A percentile compares a stretch with the other conserved stretches of the same genome.
These are phyloP conservation scores for Backusella luteola DNA, from an alignment of 192 early-diverging fungal genomes.

Conservation along the genomic window DNA sequence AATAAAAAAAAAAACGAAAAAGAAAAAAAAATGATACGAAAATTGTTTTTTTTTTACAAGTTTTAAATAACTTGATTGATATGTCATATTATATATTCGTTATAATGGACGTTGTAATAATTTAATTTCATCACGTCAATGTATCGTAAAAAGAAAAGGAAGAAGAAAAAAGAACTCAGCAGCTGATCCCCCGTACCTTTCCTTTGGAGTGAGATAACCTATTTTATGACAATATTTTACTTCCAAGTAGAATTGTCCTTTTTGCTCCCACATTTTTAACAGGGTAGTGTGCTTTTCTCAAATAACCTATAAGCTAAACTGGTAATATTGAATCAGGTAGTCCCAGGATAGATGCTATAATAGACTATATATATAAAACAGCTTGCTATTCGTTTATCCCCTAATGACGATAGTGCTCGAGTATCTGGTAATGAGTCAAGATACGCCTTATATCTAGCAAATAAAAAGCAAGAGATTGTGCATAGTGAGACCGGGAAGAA, in stretches of 20 bases:
- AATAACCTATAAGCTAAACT: background rate
- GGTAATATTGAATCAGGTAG: background rate
- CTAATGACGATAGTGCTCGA: background rate
- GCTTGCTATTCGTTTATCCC: background rate
- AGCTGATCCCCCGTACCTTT: background rate
- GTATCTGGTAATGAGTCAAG: background rate
- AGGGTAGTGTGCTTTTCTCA: too few relatives aligned
- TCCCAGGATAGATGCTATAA: background rate
- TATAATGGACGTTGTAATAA: too few relatives aligned
- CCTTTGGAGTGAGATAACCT: background rate
- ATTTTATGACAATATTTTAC: background rate
- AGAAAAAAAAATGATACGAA: too few relatives aligned
- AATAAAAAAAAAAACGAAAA: too few relatives aligned
- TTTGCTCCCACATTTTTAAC: too few relatives aligned
- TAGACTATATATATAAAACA: background rate
- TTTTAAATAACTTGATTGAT: background rate
- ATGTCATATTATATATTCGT: background rate
- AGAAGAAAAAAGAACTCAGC: background rate
- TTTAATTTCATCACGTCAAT: background rate
- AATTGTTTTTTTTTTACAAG: too few relatives aligned
- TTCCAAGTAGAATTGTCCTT: background rate
- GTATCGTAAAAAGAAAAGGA: background rate
- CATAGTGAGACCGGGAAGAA: background rate
- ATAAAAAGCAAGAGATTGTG: background rate
- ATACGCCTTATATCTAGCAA: too few relatives aligned